These are phyloP conservation scores for Neocucurbitaria cava DNA, from an alignment of 2,329 filamentous ascomycete species.

Conservation along the genomic window DNA sequence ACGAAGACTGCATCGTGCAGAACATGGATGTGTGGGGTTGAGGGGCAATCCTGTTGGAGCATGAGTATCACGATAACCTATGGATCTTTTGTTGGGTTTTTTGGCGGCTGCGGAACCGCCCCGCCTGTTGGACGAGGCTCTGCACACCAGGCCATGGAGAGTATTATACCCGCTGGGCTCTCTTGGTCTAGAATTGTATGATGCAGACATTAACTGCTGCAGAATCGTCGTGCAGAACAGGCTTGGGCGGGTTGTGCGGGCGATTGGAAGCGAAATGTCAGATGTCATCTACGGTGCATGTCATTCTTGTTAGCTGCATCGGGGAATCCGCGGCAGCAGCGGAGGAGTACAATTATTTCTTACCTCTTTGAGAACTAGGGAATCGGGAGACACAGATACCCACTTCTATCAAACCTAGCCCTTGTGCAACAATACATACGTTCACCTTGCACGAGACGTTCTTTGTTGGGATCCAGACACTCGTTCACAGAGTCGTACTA, in stretches of 20 bases:
- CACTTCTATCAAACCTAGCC: background rate
- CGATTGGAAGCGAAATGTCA: background rate
- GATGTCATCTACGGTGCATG: background rate
- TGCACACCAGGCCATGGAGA: background rate
- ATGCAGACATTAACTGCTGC: background rate
- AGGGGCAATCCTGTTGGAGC: conserved; percentile 2
- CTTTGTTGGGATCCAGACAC: background rate
- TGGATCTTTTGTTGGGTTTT: background rate
- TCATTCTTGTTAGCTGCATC: conserved; percentile 3
- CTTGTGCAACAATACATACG: background rate
- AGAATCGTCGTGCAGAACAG: background rate
- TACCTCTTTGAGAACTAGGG: background rate
- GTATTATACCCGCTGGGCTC: background rate
- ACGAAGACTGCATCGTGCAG: conserved; percentile 64
- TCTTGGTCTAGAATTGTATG: background rate
- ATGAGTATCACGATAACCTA: background rate
- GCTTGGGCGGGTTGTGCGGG: background rate
- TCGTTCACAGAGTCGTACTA: background rate
- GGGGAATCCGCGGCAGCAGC: background rate
- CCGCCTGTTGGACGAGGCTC: background rate
- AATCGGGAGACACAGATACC: background rate
- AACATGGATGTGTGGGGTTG: conserved; percentile 62
- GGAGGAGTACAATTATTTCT: background rate
- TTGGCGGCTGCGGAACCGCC: background rate
- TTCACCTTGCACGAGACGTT: background rate